Evolutionary conservation across 140 eudicot genomes (phyloP), one percentile per base, ranked within the genome.

Genomic region (Oenanthe javanica): DNA sequence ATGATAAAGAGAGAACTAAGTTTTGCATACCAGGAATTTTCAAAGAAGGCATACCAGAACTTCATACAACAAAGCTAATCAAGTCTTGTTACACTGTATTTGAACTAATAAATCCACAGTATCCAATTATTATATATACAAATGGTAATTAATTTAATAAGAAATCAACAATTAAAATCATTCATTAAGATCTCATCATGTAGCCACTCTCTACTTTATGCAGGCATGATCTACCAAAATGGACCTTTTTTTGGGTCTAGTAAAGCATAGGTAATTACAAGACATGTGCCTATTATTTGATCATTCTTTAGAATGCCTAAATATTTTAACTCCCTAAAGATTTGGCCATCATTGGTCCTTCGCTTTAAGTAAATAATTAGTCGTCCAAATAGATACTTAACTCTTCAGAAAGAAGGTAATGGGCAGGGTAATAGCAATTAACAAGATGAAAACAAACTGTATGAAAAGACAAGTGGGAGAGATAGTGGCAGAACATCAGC

Each of bases 181-280:
- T 18, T 47, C 71, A 77, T 57, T 50, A 27, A 61, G 49, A 76
- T 75, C 69, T 46, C 40, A 81, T 47, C 54, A 61, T 15, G 50
- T 63, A 75, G 36, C 59, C 47, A 19, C 16, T 54, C n/a, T 57
- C 52, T 75, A 27, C 46, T 63, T 63, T 66, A 61, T 45, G 64
- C 75, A 81, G 73, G 77, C 81, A 76, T 81, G 66, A 75, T 59
- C 75, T 27, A 75, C 67, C 51, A 74, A 69, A 75, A 76, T 75
- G 80, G 51, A 75, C 84, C 38, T 78, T 47, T 81, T 55, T 81
- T 19, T 15, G 4, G 38, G 77, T 72, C 70, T 81, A 75, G 80
- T 36, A 81, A 61, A 75, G 66, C 80, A 23, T 70, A 71, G 76
- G 5, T 12, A 15, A 40, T 27, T 25, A 19, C 43, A 63, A 23